Evolutionary conservation across 805 yeast species (phyloP).

Genomic region (Candida patagonica): DNA sequence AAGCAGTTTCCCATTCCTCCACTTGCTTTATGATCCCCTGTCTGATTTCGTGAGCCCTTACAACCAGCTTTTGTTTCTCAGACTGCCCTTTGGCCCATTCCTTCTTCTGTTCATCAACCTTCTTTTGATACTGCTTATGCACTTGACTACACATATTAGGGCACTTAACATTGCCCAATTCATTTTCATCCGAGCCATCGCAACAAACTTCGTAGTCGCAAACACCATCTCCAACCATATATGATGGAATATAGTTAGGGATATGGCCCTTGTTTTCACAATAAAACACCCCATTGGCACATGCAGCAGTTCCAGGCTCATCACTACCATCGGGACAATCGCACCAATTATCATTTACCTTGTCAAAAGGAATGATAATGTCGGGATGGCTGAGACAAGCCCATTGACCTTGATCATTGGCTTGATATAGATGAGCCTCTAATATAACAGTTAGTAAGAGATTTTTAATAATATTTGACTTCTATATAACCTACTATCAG

Average conservation of each 20-base stretch:
- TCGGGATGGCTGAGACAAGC: constrained; percentile 59
- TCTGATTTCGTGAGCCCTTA: constrained; percentile 22
- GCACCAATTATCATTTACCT: constrained; percentile 81
- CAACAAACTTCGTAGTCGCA: constrained; percentile 88
- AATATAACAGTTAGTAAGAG: neutral
- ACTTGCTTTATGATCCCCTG: constrained; percentile 16
- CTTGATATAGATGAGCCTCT: constrained; percentile 33
- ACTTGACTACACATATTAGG: constrained; percentile 47
- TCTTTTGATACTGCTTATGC: constrained; percentile 30
- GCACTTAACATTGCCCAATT: constrained; percentile 34
- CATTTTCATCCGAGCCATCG: constrained; percentile 83
- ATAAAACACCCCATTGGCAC: constrained; percentile 49
- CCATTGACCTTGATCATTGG: constrained; percentile 51
- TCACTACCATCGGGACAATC: constrained; percentile 98
- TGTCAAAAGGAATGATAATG: constrained; percentile 47
- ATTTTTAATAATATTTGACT: neutral
- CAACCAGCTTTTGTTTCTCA: constrained; percentile 27
- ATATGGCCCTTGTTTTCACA: constrained; percentile 70
- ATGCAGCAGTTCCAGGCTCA: constrained; percentile 92
- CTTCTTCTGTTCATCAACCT: constrained; percentile 15
- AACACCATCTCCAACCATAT: constrained; percentile 75
- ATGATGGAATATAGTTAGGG: constrained; percentile 53
- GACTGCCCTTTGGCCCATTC: constrained; percentile 29
- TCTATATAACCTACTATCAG: neutral
- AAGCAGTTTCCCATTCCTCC: constrained; percentile 15